Percentiles rank a stretch among this genome's conserved stretches.
phyloP scores from a whole-genome alignment of 1,284 basidiomycete genomes.

The Cutaneotrichosporon cavernicola region DNA sequence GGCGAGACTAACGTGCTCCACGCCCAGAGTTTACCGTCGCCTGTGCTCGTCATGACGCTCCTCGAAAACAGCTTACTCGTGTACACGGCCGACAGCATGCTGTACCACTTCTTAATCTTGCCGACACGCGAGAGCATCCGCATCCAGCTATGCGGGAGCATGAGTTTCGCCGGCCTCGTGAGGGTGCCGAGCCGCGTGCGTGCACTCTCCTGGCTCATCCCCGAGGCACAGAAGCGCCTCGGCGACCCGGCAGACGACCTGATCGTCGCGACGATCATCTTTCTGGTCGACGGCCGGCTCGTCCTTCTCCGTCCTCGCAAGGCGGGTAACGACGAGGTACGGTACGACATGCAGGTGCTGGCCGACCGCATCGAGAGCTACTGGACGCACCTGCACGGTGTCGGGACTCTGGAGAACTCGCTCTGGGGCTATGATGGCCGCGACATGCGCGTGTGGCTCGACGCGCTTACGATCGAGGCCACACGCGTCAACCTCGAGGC shows the following conservation, averaged over 20 bases:
- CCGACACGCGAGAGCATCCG: constrained; percentile 80
- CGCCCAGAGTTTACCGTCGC: constrained; percentile 72
- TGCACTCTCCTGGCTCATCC: constrained; percentile 96
- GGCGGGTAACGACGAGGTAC: constrained; percentile 76
- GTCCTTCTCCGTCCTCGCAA: constrained; percentile 81
- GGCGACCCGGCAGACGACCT: constrained; percentile 94
- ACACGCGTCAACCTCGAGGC: constrained; percentile 53
- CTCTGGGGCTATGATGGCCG: constrained; percentile 95
- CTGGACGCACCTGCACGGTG: constrained; percentile 94
- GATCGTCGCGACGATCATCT: constrained; percentile 88
- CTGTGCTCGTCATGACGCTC: constrained; percentile 79
- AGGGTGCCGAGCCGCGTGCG: constrained; percentile 79
- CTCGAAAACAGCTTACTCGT: constrained; percentile 96
- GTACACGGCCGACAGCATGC: constrained; percentile 93
- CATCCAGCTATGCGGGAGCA: constrained; percentile 88
- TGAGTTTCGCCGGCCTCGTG: constrained; percentile 90
- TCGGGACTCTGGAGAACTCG: constrained; percentile 90
- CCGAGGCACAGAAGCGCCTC: constrained; percentile 87
- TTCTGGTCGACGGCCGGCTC: constrained; percentile 91
- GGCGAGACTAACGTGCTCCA: constrained; percentile 80
- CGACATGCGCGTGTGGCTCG: constrained; percentile 88
- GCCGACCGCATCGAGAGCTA: constrained; percentile 95
- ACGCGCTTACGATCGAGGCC: constrained; percentile 84
- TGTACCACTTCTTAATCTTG: constrained; percentile 89
- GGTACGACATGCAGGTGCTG: constrained; percentile 96